These are phyloP conservation scores for Leptomonas seymouri DNA, from an alignment of 208 protist genomes.

Conservation along the genomic window DNA sequence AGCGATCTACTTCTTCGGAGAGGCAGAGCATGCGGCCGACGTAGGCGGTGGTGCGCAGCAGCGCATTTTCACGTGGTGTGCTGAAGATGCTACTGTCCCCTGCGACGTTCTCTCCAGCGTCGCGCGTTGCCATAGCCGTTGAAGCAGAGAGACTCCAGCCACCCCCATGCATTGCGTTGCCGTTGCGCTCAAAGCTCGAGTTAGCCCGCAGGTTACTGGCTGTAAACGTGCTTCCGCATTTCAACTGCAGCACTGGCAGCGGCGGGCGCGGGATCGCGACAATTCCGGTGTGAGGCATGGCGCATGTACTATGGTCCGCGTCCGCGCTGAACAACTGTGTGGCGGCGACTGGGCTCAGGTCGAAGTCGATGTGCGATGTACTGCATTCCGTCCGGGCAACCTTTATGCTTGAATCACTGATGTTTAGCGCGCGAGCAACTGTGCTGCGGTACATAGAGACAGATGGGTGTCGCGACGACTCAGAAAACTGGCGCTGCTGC, in stretches of 20 bases:
- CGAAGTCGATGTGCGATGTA: slow-evolving; percentile 29
- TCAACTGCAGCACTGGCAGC: slow-evolving; percentile 26
- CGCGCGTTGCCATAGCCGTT: not conserved
- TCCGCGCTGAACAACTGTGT: slow-evolving; percentile 27
- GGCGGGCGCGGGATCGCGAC: slow-evolving; percentile 10
- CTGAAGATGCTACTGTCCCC: slow-evolving; percentile 9
- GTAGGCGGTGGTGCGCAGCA: slow-evolving; percentile 14
- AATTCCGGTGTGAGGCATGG: slow-evolving; percentile 7
- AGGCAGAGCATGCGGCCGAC: slow-evolving; percentile 27
- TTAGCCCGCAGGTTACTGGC: slow-evolving; percentile 36
- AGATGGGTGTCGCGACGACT: slow-evolving; percentile 5
- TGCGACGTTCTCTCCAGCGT: not conserved
- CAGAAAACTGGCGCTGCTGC: slow-evolving; percentile 12
- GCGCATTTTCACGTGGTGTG: slow-evolving; percentile 17
- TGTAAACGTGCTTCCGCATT: slow-evolving; percentile 36
- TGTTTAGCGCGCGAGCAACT: slow-evolving; percentile 27
- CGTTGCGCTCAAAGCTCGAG: slow-evolving; percentile 24
- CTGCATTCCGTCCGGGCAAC: slow-evolving; percentile 18
- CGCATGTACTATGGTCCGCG: slow-evolving; percentile 9
- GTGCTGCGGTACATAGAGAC: slow-evolving; percentile 7
- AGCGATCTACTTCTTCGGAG: slow-evolving; percentile 30
- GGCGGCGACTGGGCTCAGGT: slow-evolving; percentile 25
- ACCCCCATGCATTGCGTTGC: not conserved
- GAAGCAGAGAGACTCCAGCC: not conserved
- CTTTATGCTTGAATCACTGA: slow-evolving; percentile 34